Evolutionary conservation across 2,329 filamentous ascomycete species (phyloP), one percentile per base, ranked within the genome.

Genomic region (Nannizziopsis barbatae): DNA sequence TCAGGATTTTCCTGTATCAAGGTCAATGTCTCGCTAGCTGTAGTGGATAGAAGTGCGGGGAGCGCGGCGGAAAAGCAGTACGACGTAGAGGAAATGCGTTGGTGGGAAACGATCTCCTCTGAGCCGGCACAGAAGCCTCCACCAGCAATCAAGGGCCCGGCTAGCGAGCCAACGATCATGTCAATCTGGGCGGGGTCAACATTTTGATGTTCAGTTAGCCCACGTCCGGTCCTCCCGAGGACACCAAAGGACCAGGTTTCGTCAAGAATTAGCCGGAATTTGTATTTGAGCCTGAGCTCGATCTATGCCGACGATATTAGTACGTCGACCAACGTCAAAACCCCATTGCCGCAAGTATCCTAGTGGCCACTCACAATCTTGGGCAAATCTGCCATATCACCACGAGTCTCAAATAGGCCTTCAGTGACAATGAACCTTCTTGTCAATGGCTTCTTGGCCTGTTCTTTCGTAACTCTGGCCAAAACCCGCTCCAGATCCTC

Each of bases 211-310:
- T 98, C 93, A 0, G 92, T 96, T 35, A 96, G 75, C 51, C 92
- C 92, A 45, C 88, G 83, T 15, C 92, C 93, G 20, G 87, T 95
- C 53, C 88, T 79, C 42, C 92, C 92, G 4, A 98, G 77, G 14
- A 96, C 85, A 52, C 90, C 93, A 63, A 96, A 98, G 1, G 89
- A 95, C 83, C 86, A 94, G 1, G 89, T 95, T 72, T 98, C 92
- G 65, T 98, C 92, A 33, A 98, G 80, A 56, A 96, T 94, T 49
- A 98, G 79, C 59, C 92, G 87, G 73, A 96, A 98, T 71, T 95
- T 98, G 77, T 96, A 95, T 65, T 84, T 86, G 57, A 89, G 81
- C 69, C 95, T 95, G 57, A 98, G 75, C 64, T 95, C 90, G 54
- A 96, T 75, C 83, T 86, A 56, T 3, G 42, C 14, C 10, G 6